Base-by-base conservation (phyloP, 1,139 yeast genomes). In the Yamadazyma pseudoaaseri region DNA sequence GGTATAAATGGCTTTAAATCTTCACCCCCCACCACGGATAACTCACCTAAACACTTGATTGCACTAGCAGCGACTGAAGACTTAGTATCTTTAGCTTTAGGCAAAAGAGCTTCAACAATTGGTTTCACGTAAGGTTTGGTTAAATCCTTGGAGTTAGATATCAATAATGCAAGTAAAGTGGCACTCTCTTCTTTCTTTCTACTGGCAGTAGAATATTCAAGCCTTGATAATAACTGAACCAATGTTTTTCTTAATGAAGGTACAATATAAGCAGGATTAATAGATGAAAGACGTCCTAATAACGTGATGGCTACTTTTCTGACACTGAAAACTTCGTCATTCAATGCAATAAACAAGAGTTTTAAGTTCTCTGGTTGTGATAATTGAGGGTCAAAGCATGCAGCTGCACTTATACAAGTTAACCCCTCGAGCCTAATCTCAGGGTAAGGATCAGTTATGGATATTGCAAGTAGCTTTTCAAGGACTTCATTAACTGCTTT, bases 211-310 rank as follows among this genome's bases (percentile, higher is more conserved):
- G 96, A 85, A 56, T 81, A 89, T 47, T 89, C 95, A 33, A 94
- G 64, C 45, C 87, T 85, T 0, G 97, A 86, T 32, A 94, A 60
- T 13, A 90, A 67, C 56, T 92, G 97, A 33, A 94, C 80, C 41
- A 94, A 63, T 0, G 94, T 80, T 52, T 87, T 90, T 46, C 98
- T 69, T 36, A 94, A 66, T 1, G 95, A 85, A 0, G 99, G 98
- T 17, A 90, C 92, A 42, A 92, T 87, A 56, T 87, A 90, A 0
- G 98, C 97, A 1, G 99, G 97, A 50, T 94, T 94, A 24, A 87
- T 82, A 4, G 79, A 65, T 0, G 96, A 83, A 14, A 94, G 62
- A 37, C 97, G 73, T 2, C 98, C 97, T 38, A 92, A 77, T 6
- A 90, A 74, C 30, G 73, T 72, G 27, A 90, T 77, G 0, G 96